phyloP scores from a whole-genome alignment of 2,329 filamentous ascomycete species.

The Colletotrichum chrysophilum region DNA sequence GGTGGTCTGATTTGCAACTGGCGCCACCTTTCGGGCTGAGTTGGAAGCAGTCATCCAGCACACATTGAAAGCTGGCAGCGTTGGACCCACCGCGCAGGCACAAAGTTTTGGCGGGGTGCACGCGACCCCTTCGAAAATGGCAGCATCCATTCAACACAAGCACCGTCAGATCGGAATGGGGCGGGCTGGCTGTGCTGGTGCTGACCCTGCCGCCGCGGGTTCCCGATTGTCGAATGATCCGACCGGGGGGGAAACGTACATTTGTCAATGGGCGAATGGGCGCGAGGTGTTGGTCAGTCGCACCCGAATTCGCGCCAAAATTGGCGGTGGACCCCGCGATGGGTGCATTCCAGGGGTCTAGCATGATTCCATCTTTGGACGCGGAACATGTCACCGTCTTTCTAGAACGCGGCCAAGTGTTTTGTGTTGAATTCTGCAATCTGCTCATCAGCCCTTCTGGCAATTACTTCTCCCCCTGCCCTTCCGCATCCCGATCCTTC shows the following conservation, averaged over 20 bases:
- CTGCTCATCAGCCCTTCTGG: neutral
- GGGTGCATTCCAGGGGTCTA: neutral
- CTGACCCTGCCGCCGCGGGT: neutral
- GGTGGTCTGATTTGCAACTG: constrained; percentile 20
- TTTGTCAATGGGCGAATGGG: neutral
- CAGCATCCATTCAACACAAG: neutral
- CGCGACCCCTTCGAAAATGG: neutral
- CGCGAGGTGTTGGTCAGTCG: neutral
- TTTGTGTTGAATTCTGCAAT: neutral
- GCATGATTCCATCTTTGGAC: neutral
- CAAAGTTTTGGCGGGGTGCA: neutral
- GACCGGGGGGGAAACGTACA: neutral
- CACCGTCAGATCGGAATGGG: neutral
- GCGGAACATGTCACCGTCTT: neutral
- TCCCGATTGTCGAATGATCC: constrained; percentile 5
- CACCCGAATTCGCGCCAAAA: neutral
- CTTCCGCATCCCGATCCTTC: neutral
- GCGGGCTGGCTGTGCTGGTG: neutral
- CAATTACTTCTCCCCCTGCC: neutral
- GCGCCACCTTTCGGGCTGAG: neutral
- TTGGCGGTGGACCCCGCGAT: neutral
- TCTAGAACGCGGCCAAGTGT: neutral
- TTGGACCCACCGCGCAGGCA: neutral
- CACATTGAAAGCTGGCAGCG: neutral
- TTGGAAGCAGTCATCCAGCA: too few relatives aligned